Evolutionary conservation across 106 monocot genomes (phyloP).

Genomic region (Platanthera zijinensis): DNA sequence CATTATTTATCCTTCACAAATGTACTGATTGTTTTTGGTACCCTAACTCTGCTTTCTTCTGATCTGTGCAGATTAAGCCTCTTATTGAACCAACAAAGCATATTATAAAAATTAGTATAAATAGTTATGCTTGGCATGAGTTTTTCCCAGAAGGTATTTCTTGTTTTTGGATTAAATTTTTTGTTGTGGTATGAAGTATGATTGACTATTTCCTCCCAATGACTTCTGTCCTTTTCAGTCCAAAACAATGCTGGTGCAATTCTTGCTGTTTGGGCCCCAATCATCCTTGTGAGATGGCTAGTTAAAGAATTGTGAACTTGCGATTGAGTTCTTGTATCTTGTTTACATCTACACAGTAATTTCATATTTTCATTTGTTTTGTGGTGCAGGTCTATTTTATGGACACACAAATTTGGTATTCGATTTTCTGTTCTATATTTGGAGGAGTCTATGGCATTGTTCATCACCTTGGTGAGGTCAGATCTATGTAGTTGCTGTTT

Average conservation of each 20-base stretch:
- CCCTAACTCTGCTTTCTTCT: not conserved
- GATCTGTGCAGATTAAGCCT: slow-evolving; percentile 57
- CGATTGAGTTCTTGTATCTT: not conserved
- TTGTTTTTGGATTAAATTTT: not conserved
- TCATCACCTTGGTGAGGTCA: slow-evolving; percentile 76
- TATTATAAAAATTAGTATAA: slow-evolving; percentile 56
- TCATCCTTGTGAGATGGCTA: slow-evolving; percentile 47
- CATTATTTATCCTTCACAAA: not conserved
- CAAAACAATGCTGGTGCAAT: slow-evolving; percentile 75
- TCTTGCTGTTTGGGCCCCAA: slow-evolving; percentile 66
- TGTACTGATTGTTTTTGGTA: not conserved
- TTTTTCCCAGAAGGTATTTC: slow-evolving; percentile 64
- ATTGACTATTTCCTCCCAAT: not conserved
- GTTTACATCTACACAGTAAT: not conserved
- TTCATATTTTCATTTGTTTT: not conserved
- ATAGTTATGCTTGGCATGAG: slow-evolving; percentile 68
- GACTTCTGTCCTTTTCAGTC: slow-evolving; percentile 20
- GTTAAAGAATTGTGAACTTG: not conserved
- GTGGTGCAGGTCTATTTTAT: slow-evolving; percentile 63
- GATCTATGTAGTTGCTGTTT: not conserved
- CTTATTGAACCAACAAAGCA: slow-evolving; percentile 63
- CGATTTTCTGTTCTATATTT: slow-evolving; percentile 68
- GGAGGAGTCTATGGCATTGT: slow-evolving; percentile 70
- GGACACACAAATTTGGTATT: slow-evolving; percentile 87
- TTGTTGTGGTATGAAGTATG: not conserved